These are phyloP conservation scores for Hansenula sp. DNA, from an alignment of 1,139 yeast species.

Conservation along the genomic window DNA sequence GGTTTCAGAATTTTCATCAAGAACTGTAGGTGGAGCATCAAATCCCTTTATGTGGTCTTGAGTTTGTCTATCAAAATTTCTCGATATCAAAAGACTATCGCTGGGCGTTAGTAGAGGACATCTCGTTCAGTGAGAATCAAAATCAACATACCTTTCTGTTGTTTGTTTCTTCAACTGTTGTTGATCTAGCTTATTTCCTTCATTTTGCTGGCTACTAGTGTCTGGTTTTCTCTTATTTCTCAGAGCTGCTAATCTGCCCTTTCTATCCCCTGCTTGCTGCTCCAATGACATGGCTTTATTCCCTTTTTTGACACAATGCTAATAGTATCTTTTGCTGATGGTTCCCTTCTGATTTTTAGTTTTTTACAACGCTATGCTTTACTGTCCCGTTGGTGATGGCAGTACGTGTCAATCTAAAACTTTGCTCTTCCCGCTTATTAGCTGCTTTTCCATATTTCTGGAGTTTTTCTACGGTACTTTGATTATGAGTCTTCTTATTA, in stretches of 20 bases:
- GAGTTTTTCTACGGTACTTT: too few species aligned
- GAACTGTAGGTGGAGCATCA: slow-evolving; percentile 24
- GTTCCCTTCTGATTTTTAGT: too few species aligned
- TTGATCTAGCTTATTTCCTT: slow-evolving; percentile 1
- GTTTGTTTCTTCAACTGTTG: slow-evolving; percentile 8
- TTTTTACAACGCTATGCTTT: too few species aligned
- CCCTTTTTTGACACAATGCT: too few species aligned
- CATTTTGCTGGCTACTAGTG: not conserved
- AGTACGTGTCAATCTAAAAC: too few species aligned
- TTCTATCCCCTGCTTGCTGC: slow-evolving; percentile 35
- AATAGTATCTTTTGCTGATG: too few species aligned
- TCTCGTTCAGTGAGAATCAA: too few species aligned
- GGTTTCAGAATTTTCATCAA: slow-evolving; percentile 28
- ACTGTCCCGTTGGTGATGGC: too few species aligned
- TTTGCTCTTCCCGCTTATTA: too few species aligned
- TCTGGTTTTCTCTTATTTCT: slow-evolving; percentile 25
- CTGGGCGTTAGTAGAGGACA: slow-evolving; percentile 1
- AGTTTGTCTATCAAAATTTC: slow-evolving; percentile 33
- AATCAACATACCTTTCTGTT: slow-evolving; percentile 4
- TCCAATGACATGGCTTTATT: slow-evolving; percentile 28
- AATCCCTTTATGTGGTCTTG: slow-evolving; percentile 30
- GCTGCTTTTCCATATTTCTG: too few species aligned
- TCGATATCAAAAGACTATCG: slow-evolving; percentile 5
- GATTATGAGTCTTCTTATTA: too few species aligned
- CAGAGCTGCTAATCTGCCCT: slow-evolving; percentile 33